Evolutionary conservation across 306 rosid species (phyloP), one percentile per base, ranked within the genome.

Genomic region (Canavalia ensiformis): DNA sequence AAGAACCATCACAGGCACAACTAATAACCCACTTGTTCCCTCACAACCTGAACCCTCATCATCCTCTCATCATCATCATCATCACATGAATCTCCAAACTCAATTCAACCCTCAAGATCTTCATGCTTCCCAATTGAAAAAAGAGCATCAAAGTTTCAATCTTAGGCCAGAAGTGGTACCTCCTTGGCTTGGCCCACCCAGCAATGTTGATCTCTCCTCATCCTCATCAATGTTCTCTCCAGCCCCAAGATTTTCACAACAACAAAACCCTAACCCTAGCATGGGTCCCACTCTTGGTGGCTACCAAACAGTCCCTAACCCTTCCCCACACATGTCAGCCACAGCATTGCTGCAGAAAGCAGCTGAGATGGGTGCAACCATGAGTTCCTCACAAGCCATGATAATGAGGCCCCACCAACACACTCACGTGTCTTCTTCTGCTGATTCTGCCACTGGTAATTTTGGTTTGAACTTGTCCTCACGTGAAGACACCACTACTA

Each of bases 301-400:
- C 52, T 84, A 82, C 88, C 90, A 87, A 68, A 52, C 91, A 46
- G 70, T 84, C 2, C 75, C 90, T 18, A 3, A 28, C 37, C 37
- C 84, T 41, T 88, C 94, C n/a, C 86, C 97, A 2, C 93, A 92
- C 85, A 90, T 96, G 94, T 93, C 99, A 75, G 99, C 99, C 83
- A 93, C 98, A 62, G 99, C 98, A 52, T 85, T 96, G 88, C 91
- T 96, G 10, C 99, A 96, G 88, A 96, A 92, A 84, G 98, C 99
- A 79, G 95, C 99, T 66, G 94, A 93, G 76, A 92, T 95, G 92
- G 99, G 99, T 70, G 89, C 98, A 68, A 92, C 97, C 63, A 88
- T 55, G 79, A 81, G 52, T 44, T 79, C 90, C 41, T 73, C 87
- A 44, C 64, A 72, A 50, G 46, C 76, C 79, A 78, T 87, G 77